Percentiles rank a stretch among this genome's conserved stretches.
Conservation (phyloP, 148 eudicot genomes). For the Rhododendron simsii region DNA sequence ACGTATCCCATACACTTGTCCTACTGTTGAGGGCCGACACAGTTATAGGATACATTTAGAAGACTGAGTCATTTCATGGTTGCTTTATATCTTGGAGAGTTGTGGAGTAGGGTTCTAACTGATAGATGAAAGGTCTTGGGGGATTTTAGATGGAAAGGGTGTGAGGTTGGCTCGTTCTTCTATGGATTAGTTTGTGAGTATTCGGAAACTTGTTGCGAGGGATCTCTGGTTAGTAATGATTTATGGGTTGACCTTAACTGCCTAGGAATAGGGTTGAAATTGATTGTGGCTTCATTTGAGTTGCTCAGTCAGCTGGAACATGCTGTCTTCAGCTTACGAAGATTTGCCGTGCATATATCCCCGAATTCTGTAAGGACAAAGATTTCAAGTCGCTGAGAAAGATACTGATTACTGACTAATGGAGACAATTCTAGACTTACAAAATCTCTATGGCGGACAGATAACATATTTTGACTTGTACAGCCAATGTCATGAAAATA, state of each 20-base stretch:
- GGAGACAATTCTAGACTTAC: neutral
- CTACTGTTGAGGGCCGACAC: neutral
- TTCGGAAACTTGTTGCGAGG: neutral
- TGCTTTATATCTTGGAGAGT: neutral
- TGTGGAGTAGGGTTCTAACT: neutral
- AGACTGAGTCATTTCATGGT: neutral
- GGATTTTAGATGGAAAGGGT: neutral
- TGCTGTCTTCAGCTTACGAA: neutral
- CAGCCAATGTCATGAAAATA: neutral
- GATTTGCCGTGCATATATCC: neutral
- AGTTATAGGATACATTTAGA: neutral
- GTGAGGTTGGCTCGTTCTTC: neutral
- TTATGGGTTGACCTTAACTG: neutral
- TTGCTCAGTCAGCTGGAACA: neutral
- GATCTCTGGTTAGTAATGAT: neutral
- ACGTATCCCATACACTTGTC: neutral
- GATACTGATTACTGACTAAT: neutral
- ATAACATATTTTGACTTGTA: neutral
- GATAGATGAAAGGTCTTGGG: neutral
- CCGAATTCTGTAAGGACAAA: neutral
- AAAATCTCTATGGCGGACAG: neutral
- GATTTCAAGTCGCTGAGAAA: neutral
- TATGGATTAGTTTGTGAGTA: neutral
- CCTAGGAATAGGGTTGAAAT: neutral
- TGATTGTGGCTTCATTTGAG: neutral